These are phyloP conservation scores for Osmanthus fragrans DNA, from an alignment of 257 asterid genomes.

Conservation along the genomic window DNA sequence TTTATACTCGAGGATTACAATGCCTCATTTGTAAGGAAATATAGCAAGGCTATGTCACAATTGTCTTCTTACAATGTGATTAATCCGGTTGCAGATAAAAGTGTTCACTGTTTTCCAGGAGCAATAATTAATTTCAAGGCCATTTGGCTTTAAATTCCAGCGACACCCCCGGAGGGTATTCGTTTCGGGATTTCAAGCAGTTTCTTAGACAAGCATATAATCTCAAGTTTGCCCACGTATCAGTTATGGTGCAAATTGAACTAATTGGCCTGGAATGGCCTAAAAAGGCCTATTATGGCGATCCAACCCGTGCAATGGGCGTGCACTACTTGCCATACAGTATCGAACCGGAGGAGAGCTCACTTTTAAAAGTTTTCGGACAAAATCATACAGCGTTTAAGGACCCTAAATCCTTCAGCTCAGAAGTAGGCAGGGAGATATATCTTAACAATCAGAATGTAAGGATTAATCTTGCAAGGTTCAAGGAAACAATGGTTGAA, in stretches of 20 bases:
- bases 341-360: constrained; percentile 38
- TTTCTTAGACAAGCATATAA: constrained; percentile 36
- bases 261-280: constrained; percentile 52
- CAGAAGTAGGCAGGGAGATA: constrained; percentile 24
- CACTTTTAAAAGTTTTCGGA: constrained; percentile 18
- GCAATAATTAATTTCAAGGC: constrained; percentile 40
- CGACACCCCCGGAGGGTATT: constrained; percentile 35
- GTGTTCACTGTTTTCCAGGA: constrained; percentile 57
- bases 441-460: constrained; percentile 55
- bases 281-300: constrained; percentile 38
- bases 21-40: constrained; percentile 38
- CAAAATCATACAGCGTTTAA: constrained; percentile 36
- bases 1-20: constrained; percentile 46
- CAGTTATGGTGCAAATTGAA: constrained; percentile 49
- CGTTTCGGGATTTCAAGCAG: constrained; percentile 43
- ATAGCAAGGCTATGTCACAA: constrained; percentile 28
- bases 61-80: constrained; percentile 41
- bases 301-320: constrained; percentile 41
- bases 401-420: constrained; percentile 46
- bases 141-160: constrained; percentile 42
- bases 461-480: constrained; percentile 43
- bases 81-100: constrained; percentile 29
- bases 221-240: constrained; percentile 28
- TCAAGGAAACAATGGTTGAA: constrained; percentile 49
- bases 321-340: constrained; percentile 52